Conservation (phyloP, 192 early-diverging fungal genomes). For the Linnemannia elongata region DNA sequence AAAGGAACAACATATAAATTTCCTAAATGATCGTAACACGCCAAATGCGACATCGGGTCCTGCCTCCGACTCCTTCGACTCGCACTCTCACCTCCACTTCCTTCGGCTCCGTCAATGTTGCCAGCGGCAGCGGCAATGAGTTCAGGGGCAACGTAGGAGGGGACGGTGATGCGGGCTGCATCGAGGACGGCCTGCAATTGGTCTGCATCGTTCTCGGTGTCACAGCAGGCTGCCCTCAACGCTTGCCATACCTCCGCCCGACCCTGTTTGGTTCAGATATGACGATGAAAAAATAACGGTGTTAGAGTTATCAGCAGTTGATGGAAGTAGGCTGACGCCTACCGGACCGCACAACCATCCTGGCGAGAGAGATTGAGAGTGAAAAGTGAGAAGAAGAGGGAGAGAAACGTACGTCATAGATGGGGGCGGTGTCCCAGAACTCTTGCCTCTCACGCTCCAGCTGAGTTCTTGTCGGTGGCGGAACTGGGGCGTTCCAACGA, state of each 20-base stretch:
- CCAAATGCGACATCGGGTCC: background rate
- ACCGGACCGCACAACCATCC: no score
- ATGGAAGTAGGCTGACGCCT: no score
- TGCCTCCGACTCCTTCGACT: background rate
- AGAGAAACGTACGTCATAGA: slow-evolving; percentile 8
- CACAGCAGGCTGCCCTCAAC: slow-evolving; percentile 3
- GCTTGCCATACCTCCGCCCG: slow-evolving; percentile 9
- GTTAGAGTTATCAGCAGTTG: no score
- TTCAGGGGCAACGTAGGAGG: slow-evolving; percentile 2
- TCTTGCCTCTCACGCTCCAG: slow-evolving; percentile 4
- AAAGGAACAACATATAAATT: background rate
- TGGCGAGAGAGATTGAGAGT: no score
- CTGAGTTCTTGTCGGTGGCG: slow-evolving; percentile 5
- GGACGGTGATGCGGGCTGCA: slow-evolving; percentile 9
- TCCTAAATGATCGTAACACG: background rate
- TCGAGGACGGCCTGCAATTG: slow-evolving; percentile 13
- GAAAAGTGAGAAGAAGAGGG: background rate
- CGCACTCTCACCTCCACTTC: background rate
- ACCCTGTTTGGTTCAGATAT: background rate
- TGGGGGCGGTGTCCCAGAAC: slow-evolving; percentile 13
- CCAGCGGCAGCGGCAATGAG: background rate
- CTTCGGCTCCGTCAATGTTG: background rate
- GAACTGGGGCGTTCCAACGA: background rate
- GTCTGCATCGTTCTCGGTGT: background rate
- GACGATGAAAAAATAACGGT: background rate